Evolutionary conservation across 257 asterid species (phyloP).

Genomic region (Solanum bulbocastanum): DNA sequence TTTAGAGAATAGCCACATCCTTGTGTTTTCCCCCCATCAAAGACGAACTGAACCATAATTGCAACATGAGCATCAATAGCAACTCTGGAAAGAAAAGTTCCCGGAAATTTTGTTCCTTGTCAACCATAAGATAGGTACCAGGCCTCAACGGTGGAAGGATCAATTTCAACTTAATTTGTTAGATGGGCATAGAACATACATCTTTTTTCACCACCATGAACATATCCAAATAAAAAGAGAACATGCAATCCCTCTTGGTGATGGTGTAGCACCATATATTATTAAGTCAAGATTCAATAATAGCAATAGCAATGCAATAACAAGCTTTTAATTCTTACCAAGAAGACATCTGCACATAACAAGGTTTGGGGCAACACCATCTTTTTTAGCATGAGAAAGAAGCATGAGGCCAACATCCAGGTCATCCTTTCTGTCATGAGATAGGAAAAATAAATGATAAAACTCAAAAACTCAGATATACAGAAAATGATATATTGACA

Average conservation of each 20-base stretch:
- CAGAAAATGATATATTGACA: not conserved
- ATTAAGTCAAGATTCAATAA: not conserved
- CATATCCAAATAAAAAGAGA: not conserved
- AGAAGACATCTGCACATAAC: constrained; percentile 85
- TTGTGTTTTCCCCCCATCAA: not conserved
- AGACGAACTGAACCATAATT: not conserved
- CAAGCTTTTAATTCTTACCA: constrained; percentile 37
- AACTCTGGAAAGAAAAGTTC: not conserved
- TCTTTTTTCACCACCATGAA: not conserved
- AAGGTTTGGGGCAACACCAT: constrained; percentile 72
- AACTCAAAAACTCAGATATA: constrained; percentile 5
- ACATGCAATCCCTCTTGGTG: not conserved
- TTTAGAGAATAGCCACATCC: not conserved
- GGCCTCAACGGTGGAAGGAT: not conserved
- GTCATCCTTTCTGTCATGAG: constrained; percentile 67
- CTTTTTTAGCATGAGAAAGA: constrained; percentile 81
- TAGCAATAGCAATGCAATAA: not conserved
- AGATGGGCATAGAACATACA: not conserved
- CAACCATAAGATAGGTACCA: not conserved
- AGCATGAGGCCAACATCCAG: constrained; percentile 71
- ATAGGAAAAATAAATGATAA: not conserved
- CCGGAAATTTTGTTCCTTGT: not conserved
- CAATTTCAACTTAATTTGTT: not conserved
- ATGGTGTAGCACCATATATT: not conserved
- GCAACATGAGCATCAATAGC: not conserved